These are phyloP conservation scores for Tricholoma furcatifolium DNA, from an alignment of 768 basidiomycete species.

Conservation along the genomic window DNA sequence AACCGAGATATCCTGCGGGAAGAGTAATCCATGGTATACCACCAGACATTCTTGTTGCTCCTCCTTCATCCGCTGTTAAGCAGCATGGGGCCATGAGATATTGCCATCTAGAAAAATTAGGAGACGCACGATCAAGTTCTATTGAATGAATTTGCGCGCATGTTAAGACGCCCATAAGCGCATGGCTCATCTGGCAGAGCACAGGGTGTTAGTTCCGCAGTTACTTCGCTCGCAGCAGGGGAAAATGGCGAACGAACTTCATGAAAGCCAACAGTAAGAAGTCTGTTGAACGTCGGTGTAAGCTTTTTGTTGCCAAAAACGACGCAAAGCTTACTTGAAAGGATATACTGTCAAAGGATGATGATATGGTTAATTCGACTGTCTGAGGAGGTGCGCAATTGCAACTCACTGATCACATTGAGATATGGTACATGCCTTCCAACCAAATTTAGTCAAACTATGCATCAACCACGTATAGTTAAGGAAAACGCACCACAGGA, in stretches of 20 bases:
- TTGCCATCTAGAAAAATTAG: neutral
- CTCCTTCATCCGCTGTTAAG: conserved; percentile 78
- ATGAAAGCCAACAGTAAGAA: conserved; percentile 87
- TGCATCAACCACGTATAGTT: neutral
- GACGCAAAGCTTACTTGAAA: conserved; percentile 68
- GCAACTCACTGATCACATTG: conserved; percentile 43
- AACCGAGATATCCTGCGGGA: conserved; percentile 81
- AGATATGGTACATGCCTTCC: conserved; percentile 1
- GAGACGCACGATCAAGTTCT: conserved; percentile 76
- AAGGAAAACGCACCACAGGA: conserved; percentile 63
- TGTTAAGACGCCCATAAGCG: conserved; percentile 74
- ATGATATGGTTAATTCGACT: neutral
- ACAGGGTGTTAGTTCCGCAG: neutral
- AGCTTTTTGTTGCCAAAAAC: neutral
- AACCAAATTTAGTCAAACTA: neutral
- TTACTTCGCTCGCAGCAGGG: neutral
- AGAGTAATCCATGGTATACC: conserved; percentile 81
- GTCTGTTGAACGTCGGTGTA: conserved; percentile 33
- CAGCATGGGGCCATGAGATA: neutral
- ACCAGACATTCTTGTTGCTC: conserved; percentile 83
- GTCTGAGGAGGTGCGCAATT: neutral
- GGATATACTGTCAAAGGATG: conserved; percentile 64
- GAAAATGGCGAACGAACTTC: conserved; percentile 48
- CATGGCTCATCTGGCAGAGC: conserved; percentile 75
- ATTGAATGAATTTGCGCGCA: conserved; percentile 86